Percentiles rank a stretch among this genome's conserved stretches.
Evolutionary conservation across 495 filamentous ascomycete genomes (phyloP).

Genomic region (Lepraria neglecta): DNA sequence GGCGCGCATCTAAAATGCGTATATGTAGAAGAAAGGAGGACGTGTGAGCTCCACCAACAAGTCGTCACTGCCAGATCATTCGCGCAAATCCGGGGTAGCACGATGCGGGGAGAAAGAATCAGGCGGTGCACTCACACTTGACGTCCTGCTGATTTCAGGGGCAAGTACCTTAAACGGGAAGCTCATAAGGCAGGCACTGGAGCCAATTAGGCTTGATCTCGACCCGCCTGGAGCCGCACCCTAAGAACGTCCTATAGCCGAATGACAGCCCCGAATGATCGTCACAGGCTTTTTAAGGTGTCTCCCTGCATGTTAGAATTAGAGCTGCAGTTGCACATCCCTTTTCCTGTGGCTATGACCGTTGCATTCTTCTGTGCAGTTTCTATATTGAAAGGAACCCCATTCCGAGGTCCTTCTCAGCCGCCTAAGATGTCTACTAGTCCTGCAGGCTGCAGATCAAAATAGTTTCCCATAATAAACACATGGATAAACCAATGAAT

Average conservation of each 20-base stretch:
- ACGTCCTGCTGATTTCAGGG: background rate
- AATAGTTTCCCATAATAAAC: background rate
- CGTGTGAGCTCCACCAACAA: background rate
- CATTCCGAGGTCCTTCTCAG: background rate
- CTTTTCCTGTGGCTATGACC: background rate
- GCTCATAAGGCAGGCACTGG: background rate
- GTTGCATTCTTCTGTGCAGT: background rate
- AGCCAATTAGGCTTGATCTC: background rate
- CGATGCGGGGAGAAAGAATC: background rate
- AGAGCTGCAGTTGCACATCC: background rate
- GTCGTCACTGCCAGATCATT: background rate
- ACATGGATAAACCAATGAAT: too few relatives aligned
- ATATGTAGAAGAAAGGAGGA: background rate
- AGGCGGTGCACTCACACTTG: too few relatives aligned
- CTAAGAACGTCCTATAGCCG: background rate
- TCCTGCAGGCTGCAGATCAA: conserved; percentile 10
- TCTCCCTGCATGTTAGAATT: background rate
- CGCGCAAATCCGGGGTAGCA: background rate
- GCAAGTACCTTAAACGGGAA: background rate
- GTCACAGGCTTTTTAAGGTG: too few relatives aligned
- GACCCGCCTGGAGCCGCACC: conserved; percentile 1
- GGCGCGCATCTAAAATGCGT: too few relatives aligned
- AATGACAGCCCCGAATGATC: background rate
- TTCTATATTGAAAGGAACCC: background rate
- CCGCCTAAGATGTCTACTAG: background rate